Evolutionary conservation across 2,329 filamentous ascomycete genomes (phyloP), one percentile per base, ranked within the genome.

Genomic region (Colletotrichum caudatum): DNA sequence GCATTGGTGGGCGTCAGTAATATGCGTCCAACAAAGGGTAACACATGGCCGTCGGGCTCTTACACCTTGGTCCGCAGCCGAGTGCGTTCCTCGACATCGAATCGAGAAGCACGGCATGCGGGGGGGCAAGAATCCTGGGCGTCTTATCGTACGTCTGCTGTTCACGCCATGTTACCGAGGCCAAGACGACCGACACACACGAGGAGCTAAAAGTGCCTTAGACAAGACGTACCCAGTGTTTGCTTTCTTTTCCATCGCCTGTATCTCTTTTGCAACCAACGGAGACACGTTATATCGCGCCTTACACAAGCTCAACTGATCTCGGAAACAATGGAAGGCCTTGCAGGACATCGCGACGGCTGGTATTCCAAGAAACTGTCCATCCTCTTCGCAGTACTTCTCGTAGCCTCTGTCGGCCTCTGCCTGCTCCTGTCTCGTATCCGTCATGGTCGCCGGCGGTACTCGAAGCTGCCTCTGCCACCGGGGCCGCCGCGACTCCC

Each of bases 401-500:
- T 48, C 11, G 35, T 46, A 5, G 33, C 23, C 39, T 23, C 23
- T 14, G 18, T 48, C 2, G 29, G 46, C 5, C 14, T 51, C 16
- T 67, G 35, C 20, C 48, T 61, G 2, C 16, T 67, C 3, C 26
- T 29, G 23, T 29, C 23, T 11, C 48, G 41, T 26, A 14, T 35
- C 33, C 54, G 57, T 16, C 18, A 16, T 18, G 26, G 35, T 12
- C 33, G 9, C 41, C 33, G 44, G 8, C 33, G 14, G 5, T 12
- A 23, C 16, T 41, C 48, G 0, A 59, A 63, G n/a, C 44, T 71
- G 1, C 41, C 64, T 5, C 65, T 71, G 0, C 68, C 68, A 0
- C 68, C 64, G 3, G 68, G 64, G 1, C 64, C 64, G 3, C 58
- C 64, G 2, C 57, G 29, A 1, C 48, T 62, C 11, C 58, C 64